A percentile compares a stretch with the other conserved stretches of the same genome.
These are phyloP conservation scores for Russula olivacea DNA, from an alignment of 768 basidiomycete genomes.

Conservation along the genomic window DNA sequence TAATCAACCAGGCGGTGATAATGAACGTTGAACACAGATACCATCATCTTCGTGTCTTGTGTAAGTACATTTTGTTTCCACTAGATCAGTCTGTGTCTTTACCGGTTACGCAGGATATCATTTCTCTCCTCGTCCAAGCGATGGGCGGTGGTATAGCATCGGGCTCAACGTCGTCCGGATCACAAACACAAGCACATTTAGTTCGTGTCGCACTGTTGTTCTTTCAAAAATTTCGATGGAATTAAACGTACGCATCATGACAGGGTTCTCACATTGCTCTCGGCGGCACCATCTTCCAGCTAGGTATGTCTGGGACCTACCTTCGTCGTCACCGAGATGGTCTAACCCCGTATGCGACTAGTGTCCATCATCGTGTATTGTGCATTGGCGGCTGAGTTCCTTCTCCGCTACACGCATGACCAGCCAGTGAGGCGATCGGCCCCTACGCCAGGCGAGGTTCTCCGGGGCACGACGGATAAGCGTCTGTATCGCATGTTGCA, in stretches of 20 bases:
- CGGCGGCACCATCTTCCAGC: slow-evolving; percentile 21
- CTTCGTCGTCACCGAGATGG: not conserved
- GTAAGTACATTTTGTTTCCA: not conserved
- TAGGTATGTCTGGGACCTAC: slow-evolving; percentile 3
- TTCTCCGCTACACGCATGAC: slow-evolving; percentile 5
- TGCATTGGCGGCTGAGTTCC: slow-evolving; percentile 15
- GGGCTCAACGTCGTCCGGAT: not conserved
- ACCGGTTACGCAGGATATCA: slow-evolving; percentile 17
- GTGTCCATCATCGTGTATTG: slow-evolving; percentile 19
- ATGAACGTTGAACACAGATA: slow-evolving; percentile 10
- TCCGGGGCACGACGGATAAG: not conserved
- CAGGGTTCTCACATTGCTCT: slow-evolving; percentile 21
- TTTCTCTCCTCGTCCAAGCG: slow-evolving; percentile 17
- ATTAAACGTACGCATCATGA: not conserved
- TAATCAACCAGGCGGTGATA: not conserved
- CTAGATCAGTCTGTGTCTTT: not conserved
- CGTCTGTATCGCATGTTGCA: slow-evolving; percentile 8
- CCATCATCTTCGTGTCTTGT: slow-evolving; percentile 16
- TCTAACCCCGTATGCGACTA: not conserved
- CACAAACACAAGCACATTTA: not conserved
- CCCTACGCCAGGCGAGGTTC: not conserved
- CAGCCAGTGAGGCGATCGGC: slow-evolving; percentile 5
- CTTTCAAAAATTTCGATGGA: not conserved
- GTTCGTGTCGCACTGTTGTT: slow-evolving; percentile 1
- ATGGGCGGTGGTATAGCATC: slow-evolving; percentile 20